A percentile compares a stretch with the other conserved stretches of the same genome.
phyloP scores from a whole-genome alignment of 768 basidiomycete genomes.

The Polyporus arcularius region DNA sequence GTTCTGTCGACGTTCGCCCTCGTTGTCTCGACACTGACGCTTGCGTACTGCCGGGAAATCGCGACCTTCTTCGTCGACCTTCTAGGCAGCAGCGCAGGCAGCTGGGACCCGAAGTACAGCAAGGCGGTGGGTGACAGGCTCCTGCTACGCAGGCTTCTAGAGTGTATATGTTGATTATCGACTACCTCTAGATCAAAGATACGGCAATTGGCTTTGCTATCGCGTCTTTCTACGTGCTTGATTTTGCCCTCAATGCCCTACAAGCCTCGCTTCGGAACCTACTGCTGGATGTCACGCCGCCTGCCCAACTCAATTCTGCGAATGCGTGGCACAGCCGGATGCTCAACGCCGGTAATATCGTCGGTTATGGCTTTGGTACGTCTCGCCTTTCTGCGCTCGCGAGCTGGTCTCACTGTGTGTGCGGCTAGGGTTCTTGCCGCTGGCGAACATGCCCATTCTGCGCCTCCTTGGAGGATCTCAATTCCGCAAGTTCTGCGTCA shows the following conservation, averaged over 20 bases:
- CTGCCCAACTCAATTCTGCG: conserved; percentile 85
- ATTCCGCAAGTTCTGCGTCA: conserved; percentile 93
- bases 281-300: conserved; percentile 88
- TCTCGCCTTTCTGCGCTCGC: not conserved
- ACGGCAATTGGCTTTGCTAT: conserved; percentile 86
- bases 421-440: conserved; percentile 80
- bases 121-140: conserved; percentile 49
- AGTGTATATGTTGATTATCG: not conserved
- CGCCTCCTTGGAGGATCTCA: conserved; percentile 85
- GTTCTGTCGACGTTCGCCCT: conserved; percentile 83
- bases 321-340: conserved; percentile 99
- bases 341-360: conserved; percentile 95
- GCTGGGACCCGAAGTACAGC: conserved; percentile 81
- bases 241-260: conserved; percentile 96
- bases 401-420: not conserved
- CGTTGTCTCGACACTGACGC: conserved; percentile 69
- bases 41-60: conserved; percentile 81
- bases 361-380: conserved; percentile 90
- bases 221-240: conserved; percentile 87
- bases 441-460: conserved; percentile 76
- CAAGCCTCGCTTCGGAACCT: conserved; percentile 93
- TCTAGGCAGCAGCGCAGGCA: conserved; percentile 72
- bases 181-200: conserved; percentile 51
- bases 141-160: not conserved
- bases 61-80: conserved; percentile 78